Evolutionary conservation across 2,329 filamentous ascomycete genomes (phyloP), one percentile per base, ranked within the genome.

Genomic region (Fusarium tricinctum): DNA sequence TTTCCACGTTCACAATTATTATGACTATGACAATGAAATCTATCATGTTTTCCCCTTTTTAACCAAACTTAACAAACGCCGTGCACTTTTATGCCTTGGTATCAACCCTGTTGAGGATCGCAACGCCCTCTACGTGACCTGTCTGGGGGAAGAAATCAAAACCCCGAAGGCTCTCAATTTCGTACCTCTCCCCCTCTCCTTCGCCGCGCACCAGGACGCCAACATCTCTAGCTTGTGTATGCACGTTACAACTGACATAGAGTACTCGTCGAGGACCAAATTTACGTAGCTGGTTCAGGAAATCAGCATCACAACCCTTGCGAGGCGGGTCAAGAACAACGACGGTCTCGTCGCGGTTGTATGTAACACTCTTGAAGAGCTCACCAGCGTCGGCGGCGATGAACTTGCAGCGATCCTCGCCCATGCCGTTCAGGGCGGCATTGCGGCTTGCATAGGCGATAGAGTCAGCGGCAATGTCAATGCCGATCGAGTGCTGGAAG

Each of bases 61-160:
- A 44, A 39, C 39, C 38, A 60, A 49, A 35, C 46, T 23, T 33
- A 44, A 53, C 47, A 55, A 69, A 55, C 63, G 59, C 62, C 61
- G 50, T 60, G 40, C 50, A 45, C 48, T 23, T 55, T 19, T 63
- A 69, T 57, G 58, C 65, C 51, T 66, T 63, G 55, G 53, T 62
- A 60, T 77, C 86, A 15, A 87, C 82, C 67, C 87, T 81, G 69
- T 87, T 90, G 71, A 91, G 76, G 33, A 91, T 85, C 6, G 88
- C 88, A 40, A 91, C 88, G 45, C 89, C 88, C 76, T 92, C 89
- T 0, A 91, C 89, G 74, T 92, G 89, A 2, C 86, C 85, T 20
- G 89, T 91, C 80, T 98, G 95, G 14, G 96, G 96, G 80, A 99
- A 99, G 80, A 99, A 98, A 78, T 99, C 96, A 76, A 98, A 98